Conservation (phyloP, 495 filamentous ascomycete species). For the Podospora conica region DNA sequence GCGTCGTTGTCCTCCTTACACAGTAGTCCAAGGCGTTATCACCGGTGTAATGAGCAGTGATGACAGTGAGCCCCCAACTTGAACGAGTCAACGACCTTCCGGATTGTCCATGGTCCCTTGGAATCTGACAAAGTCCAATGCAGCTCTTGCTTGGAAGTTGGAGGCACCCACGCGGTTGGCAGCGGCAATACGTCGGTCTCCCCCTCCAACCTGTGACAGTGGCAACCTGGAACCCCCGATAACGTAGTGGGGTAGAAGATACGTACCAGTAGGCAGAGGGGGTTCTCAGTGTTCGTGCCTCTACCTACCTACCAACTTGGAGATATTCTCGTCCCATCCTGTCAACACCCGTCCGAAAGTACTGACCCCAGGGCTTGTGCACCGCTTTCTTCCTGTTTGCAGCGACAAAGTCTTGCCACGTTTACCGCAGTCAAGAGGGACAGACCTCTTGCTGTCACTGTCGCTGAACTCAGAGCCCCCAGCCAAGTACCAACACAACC, state of each 20-base stretch:
- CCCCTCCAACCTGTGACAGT: not conserved
- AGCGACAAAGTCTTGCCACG: not conserved
- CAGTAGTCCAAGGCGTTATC: too few species aligned
- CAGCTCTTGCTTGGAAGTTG: not conserved
- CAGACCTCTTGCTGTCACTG: not conserved
- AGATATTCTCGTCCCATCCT: not conserved
- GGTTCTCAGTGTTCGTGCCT: not conserved
- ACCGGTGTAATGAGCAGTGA: not conserved
- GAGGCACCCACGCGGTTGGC: not conserved
- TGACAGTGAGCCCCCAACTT: not conserved
- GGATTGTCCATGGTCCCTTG: not conserved
- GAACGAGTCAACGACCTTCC: not conserved
- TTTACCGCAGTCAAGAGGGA: not conserved
- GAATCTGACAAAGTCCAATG: not conserved
- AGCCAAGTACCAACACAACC: conserved; percentile 6
- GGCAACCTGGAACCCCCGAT: not conserved
- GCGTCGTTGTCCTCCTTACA: not conserved
- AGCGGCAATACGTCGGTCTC: conserved; percentile 7
- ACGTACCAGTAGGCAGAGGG: not conserved
- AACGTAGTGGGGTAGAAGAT: not conserved
- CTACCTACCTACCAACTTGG: not conserved
- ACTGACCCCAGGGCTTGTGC: not conserved
- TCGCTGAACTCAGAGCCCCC: not conserved
- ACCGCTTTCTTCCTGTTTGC: not conserved
- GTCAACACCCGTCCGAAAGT: not conserved